Base-by-base conservation (phyloP, 768 basidiomycete species). In the Pulveroboletus ravenelii region DNA sequence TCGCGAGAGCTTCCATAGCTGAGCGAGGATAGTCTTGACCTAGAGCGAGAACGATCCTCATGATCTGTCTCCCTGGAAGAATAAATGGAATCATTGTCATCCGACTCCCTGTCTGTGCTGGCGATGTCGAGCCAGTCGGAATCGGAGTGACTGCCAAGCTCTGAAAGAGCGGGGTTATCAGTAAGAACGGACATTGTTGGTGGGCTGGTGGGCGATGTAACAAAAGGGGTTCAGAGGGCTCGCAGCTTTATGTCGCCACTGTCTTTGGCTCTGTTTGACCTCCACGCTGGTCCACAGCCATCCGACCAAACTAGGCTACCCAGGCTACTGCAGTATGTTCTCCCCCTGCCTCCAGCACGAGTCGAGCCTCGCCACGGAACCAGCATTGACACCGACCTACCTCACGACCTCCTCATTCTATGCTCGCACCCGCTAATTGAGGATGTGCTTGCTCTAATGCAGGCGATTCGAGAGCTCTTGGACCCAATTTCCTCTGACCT, bases 71-170 rank as follows among this genome's bases (percentile, higher is more conserved):
- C 80, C 55, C 74, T 52, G 56, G 81, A 58, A 3, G 66, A 81
- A 57, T 72, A 78, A 63, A 82, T 68, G 48, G 85, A 87, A 62
- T 85, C 84, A 65, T 80, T 81, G 70, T 84, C 81, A 62, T 85
- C 85, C 32, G 85, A 86, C 48, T 81, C 81, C 32, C 55, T 58
- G 58, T 79, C 79, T 64, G 78, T 80, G 61, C 81, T 83, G 29
- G 84, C 72, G 57, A 90, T 77, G 61, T 89, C 87, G 61, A 87
- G 83, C 88, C 88, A 90, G 68, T 90, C 88, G 29, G 85, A 87
- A 72, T 90, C 88, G 35, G 87, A 89, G 54, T 80, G 67, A 54
- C 68, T 79, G 64, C 85, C 86, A 56, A 76, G 63, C 64, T 88
- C 87, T 59, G 84, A 80, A 67, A 80, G 72, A 54, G 62, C 63